Percentiles rank a stretch among this genome's conserved stretches.
Conservation (phyloP, 2,329 filamentous ascomycete genomes). For the Aspergillus alliaceus region DNA sequence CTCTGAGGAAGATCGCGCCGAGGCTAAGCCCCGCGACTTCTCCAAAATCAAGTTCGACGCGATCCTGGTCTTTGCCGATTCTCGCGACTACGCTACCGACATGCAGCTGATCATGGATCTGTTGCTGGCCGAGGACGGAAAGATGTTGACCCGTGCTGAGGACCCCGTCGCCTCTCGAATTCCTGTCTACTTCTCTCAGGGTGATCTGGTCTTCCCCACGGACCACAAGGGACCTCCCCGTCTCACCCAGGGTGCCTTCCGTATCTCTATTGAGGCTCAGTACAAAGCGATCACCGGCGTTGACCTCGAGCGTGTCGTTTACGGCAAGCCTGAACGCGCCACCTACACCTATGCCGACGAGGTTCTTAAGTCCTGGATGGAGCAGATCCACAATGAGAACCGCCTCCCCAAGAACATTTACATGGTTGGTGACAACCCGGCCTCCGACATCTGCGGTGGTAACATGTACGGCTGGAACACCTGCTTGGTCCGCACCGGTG, state of each 20-base stretch:
- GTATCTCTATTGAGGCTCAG: slow-evolving; percentile 70
- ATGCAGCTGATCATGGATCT: slow-evolving; percentile 76
- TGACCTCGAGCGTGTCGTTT: slow-evolving; percentile 73
- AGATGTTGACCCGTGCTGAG: slow-evolving; percentile 63
- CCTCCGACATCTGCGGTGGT: slow-evolving; percentile 71
- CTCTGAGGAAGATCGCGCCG: slow-evolving; percentile 65
- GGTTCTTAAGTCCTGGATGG: slow-evolving; percentile 73
- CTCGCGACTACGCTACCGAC: slow-evolving; percentile 72
- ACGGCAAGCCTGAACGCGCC: slow-evolving; percentile 72
- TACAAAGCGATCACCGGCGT: slow-evolving; percentile 62
- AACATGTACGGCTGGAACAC: slow-evolving; percentile 85
- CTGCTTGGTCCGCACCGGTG: slow-evolving; percentile 73
- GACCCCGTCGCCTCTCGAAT: slow-evolving; percentile 67
- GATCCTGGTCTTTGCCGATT: slow-evolving; percentile 74
- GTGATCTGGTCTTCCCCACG: slow-evolving; percentile 64
- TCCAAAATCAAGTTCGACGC: slow-evolving; percentile 70
- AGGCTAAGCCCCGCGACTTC: slow-evolving; percentile 70
- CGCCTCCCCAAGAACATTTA: slow-evolving; percentile 68
- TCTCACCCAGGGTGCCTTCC: slow-evolving; percentile 74
- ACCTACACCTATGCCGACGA: slow-evolving; percentile 80
- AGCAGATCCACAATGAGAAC: slow-evolving; percentile 71
- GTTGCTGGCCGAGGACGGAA: slow-evolving; percentile 66
- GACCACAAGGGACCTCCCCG: slow-evolving; percentile 63
- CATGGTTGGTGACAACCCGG: slow-evolving; percentile 76
- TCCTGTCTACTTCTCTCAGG: slow-evolving; percentile 72